Percentiles rank a stretch among this genome's conserved stretches.
These are phyloP conservation scores for Colletotrichum orbiculare DNA, from an alignment of 2,329 filamentous ascomycete genomes.

Conservation along the genomic window DNA sequence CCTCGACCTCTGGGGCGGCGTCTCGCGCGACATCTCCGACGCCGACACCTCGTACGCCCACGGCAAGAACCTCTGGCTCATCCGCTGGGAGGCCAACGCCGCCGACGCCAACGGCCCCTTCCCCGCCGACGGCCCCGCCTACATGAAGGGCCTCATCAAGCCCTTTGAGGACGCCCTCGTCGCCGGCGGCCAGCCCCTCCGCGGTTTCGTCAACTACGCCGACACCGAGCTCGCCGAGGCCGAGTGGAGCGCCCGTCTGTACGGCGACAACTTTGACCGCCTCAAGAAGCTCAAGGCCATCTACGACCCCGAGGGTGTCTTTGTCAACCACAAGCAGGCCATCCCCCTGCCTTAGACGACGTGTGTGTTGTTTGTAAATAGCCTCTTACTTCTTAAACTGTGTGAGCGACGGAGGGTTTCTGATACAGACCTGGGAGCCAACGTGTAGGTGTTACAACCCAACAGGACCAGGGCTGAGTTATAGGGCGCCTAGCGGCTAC, in stretches of 20 bases:
- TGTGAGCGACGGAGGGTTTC: too few relatives aligned
- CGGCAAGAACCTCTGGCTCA: slow-evolving; percentile 55
- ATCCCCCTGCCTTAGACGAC: slow-evolving; percentile 25
- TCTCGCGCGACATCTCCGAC: slow-evolving; percentile 47
- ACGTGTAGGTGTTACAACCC: too few relatives aligned
- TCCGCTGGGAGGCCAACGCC: slow-evolving; percentile 38
- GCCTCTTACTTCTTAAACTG: neutral
- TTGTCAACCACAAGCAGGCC: slow-evolving; percentile 35
- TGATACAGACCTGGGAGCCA: neutral
- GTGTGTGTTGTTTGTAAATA: neutral
- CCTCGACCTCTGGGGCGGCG: slow-evolving; percentile 37
- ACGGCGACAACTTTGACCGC: slow-evolving; percentile 35
- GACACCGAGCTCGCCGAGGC: slow-evolving; percentile 35
- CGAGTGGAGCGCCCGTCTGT: slow-evolving; percentile 35
- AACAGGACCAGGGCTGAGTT: too few relatives aligned
- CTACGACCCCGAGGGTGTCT: slow-evolving; percentile 34
- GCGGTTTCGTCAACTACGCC: slow-evolving; percentile 37
- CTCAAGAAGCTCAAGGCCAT: slow-evolving; percentile 36
- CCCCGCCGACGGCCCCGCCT: slow-evolving; percentile 57
- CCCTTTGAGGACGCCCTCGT: slow-evolving; percentile 36
- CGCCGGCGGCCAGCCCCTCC: slow-evolving; percentile 24
- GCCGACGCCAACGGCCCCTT: slow-evolving; percentile 56
- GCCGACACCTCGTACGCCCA: slow-evolving; percentile 49
- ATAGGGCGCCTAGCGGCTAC: too few relatives aligned
- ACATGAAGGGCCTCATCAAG: slow-evolving; percentile 55